Evolutionary conservation across 495 filamentous ascomycete genomes (phyloP).

Genomic region (Penicillium salamii): DNA sequence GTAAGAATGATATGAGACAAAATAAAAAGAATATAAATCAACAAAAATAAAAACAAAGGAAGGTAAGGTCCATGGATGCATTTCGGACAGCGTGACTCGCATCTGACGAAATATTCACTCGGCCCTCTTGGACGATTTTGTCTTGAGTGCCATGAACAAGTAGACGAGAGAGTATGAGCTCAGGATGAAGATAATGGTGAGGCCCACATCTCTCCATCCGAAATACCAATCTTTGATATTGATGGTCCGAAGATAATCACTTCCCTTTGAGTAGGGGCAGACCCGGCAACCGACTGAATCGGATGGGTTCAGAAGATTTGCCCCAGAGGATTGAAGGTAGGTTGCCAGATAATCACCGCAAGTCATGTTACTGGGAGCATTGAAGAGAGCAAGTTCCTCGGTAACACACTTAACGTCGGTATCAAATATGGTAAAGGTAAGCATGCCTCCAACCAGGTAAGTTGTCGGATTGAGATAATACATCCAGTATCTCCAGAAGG

Average conservation of each 20-base stretch:
- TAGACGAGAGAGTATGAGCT: slow-evolving; percentile 43
- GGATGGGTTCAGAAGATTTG: slow-evolving; percentile 44
- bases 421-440: slow-evolving; percentile 57
- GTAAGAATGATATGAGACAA: too few relatives aligned
- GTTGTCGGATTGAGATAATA: slow-evolving; percentile 71
- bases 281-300: slow-evolving; percentile 45
- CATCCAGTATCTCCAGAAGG: slow-evolving; percentile 71
- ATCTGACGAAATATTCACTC: too few relatives aligned
- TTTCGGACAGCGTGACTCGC: too few relatives aligned
- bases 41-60: too few relatives aligned
- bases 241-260: slow-evolving; percentile 33
- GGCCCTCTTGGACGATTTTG: slow-evolving; percentile 34
- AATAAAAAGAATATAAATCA: too few relatives aligned
- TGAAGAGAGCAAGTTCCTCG: slow-evolving; percentile 54
- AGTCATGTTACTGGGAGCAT: slow-evolving; percentile 41
- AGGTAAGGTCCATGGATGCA: too few relatives aligned
- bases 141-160: slow-evolving; percentile 36
- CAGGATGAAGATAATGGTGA: slow-evolving; percentile 36
- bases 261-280: slow-evolving; percentile 45
- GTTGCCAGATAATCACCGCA: slow-evolving; percentile 54
- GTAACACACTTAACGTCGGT: slow-evolving; percentile 52
- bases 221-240: slow-evolving; percentile 37
- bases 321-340: slow-evolving; percentile 46
- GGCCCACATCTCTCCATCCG: slow-evolving; percentile 37
- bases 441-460: slow-evolving; percentile 61